A percentile compares a stretch with the other conserved stretches of the same genome.
These are phyloP conservation scores for Cercospora sp. DNA, from an alignment of 2,329 filamentous ascomycete genomes.

Conservation along the genomic window DNA sequence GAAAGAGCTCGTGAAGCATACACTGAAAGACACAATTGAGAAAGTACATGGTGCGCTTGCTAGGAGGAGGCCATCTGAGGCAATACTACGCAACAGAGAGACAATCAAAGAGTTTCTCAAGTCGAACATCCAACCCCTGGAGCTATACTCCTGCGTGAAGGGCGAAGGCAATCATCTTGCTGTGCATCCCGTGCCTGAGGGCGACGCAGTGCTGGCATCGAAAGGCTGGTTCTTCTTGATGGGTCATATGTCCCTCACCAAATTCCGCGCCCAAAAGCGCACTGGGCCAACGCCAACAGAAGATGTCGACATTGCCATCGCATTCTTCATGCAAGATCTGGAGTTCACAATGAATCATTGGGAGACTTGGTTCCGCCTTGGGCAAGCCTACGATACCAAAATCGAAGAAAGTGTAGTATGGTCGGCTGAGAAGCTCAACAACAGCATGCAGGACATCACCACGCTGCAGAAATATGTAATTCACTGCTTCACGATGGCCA, in stretches of 20 bases:
- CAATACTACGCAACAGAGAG: constrained; percentile 83
- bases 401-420: constrained; percentile 84
- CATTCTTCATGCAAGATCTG: constrained; percentile 76
- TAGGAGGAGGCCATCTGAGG: constrained; percentile 70
- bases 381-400: constrained; percentile 84
- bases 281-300: constrained; percentile 73
- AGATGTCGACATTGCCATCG: constrained; percentile 78
- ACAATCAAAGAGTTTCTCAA: constrained; percentile 80
- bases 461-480: constrained; percentile 77
- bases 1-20: constrained; percentile 88
- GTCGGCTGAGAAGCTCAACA: constrained; percentile 90
- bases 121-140: constrained; percentile 77
- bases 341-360: constrained; percentile 80
- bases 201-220: constrained; percentile 68
- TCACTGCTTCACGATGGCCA: constrained; percentile 72
- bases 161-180: constrained; percentile 75
- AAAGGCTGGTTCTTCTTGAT: constrained; percentile 92
- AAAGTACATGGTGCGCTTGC: constrained; percentile 88
- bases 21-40: constrained; percentile 86
- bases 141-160: constrained; percentile 76
- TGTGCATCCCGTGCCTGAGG: constrained; percentile 60
- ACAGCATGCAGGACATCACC: constrained; percentile 71
- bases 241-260: constrained; percentile 83
- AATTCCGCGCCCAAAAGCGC: constrained; percentile 78
- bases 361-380: constrained; percentile 89